Percentiles rank a stretch among this genome's conserved stretches.
Conservation (phyloP, 805 yeast species). For the Candida ulmi region DNA sequence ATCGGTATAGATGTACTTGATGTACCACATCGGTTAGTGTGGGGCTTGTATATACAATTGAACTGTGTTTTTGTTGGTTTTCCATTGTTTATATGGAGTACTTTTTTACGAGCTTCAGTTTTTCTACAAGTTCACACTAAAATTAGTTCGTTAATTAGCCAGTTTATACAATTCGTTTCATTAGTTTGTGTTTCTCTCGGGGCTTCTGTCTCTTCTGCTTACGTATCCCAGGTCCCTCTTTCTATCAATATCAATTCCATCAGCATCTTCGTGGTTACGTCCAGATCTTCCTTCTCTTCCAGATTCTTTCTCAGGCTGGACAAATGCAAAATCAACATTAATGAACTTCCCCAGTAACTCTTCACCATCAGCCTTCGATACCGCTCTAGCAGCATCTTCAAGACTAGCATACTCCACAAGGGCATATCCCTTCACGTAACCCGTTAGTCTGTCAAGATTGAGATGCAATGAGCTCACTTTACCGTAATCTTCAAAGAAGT, state of each 20-base stretch:
- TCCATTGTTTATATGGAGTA: too few species aligned
- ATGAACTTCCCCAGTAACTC: slow-evolving; percentile 29
- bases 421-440: slow-evolving; percentile 33
- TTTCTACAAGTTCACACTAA: too few species aligned
- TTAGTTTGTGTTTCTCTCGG: not conserved
- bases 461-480: slow-evolving; percentile 31
- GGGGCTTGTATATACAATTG: not conserved
- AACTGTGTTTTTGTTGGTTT: too few species aligned
- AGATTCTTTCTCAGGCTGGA: slow-evolving; percentile 12
- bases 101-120: too few species aligned
- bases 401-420: slow-evolving; percentile 29
- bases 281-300: not conserved
- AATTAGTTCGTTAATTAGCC: too few species aligned
- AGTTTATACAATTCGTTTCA: too few species aligned
- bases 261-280: too few species aligned
- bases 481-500: slow-evolving; percentile 37
- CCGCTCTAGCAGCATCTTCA: slow-evolving; percentile 30
- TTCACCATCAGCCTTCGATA: slow-evolving; percentile 23
- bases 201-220: slow-evolving; percentile 1
- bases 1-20: slow-evolving; percentile 4
- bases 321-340: slow-evolving; percentile 34
- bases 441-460: slow-evolving; percentile 38
- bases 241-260: too few species aligned
- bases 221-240: not conserved
- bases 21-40: slow-evolving; percentile 9